phyloP scores from a whole-genome alignment of 768 basidiomycete species.

The Paxillus ammoniavirescens region DNA sequence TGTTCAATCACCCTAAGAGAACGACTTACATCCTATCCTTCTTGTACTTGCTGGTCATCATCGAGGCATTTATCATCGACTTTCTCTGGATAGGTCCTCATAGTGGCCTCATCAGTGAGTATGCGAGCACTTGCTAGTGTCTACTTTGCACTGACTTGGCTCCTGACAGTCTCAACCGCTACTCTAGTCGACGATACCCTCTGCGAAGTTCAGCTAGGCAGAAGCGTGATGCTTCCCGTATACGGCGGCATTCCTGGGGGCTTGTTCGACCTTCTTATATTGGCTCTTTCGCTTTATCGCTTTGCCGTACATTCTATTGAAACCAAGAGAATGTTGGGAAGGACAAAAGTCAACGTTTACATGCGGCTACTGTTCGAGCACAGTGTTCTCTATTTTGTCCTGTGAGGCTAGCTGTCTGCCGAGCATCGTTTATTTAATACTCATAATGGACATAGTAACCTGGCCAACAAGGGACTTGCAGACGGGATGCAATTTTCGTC shows the following conservation, averaged over 20 bases:
- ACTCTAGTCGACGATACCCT: not conserved
- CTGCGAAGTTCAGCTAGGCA: not conserved
- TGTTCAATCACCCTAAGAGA: slow-evolving; percentile 8
- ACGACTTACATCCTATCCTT: not conserved
- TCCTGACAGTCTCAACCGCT: not conserved
- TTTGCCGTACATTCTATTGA: slow-evolving; percentile 6
- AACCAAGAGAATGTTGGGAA: not conserved
- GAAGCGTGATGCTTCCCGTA: not conserved
- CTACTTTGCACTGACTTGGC: not conserved
- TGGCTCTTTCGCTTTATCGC: slow-evolving; percentile 5
- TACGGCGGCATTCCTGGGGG: slow-evolving; percentile 2
- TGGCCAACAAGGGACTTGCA: not conserved
- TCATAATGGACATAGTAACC: not conserved
- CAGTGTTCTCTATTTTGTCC: slow-evolving; percentile 11
- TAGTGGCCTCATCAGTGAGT: slow-evolving; percentile 2
- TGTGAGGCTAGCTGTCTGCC: slow-evolving; percentile 1
- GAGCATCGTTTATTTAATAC: not conserved
- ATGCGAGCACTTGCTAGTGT: not conserved
- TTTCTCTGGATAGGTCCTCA: slow-evolving; percentile 1
- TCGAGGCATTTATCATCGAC: not conserved
- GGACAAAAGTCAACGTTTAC: slow-evolving; percentile 3
- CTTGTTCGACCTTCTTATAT: slow-evolving; percentile 7
- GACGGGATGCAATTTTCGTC: not conserved
- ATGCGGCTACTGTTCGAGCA: slow-evolving; percentile 11
- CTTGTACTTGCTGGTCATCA: not conserved